phyloP scores from a whole-genome alignment of 768 basidiomycete species.

The Mrakia blollopis region DNA sequence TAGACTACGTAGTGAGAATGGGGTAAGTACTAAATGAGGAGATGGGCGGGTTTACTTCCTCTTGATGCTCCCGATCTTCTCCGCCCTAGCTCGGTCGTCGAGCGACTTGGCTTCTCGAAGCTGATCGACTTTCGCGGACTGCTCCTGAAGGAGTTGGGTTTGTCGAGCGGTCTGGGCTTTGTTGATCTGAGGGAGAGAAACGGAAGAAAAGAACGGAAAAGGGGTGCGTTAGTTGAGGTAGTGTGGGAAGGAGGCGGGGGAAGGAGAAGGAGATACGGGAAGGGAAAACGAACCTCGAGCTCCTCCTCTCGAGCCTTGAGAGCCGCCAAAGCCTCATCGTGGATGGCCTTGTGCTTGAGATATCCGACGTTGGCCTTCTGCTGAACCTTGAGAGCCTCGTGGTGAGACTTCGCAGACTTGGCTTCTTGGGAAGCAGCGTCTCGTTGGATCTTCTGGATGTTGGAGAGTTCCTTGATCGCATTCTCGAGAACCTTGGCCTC shows the following conservation, averaged over 20 bases:
- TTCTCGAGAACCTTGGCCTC: slow-evolving; percentile 8
- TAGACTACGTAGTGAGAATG: no score
- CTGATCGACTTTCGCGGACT: slow-evolving; percentile 10
- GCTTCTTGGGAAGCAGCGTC: slow-evolving; percentile 4
- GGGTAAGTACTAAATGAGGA: no score
- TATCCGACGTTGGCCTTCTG: slow-evolving; percentile 14
- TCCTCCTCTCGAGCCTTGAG: slow-evolving; percentile 15
- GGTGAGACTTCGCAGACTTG: background rate
- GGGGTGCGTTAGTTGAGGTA: no score
- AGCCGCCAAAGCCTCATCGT: background rate
- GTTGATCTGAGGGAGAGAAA: background rate
- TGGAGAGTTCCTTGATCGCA: slow-evolving; percentile 18
- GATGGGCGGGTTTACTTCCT: no score
- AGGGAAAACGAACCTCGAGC: background rate
- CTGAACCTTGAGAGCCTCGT: slow-evolving; percentile 20
- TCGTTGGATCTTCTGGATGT: background rate
- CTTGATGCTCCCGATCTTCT: slow-evolving; percentile 11
- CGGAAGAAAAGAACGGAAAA: no score
- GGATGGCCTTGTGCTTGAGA: slow-evolving; percentile 16
- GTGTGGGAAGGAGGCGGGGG: background rate
- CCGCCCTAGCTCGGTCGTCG: slow-evolving; percentile 2
- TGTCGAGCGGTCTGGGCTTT: background rate
- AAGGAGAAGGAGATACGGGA: background rate
- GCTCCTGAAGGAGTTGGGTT: background rate
- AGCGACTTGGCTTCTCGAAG: slow-evolving; percentile 5